Evolutionary conservation across 2,329 filamentous ascomycete genomes (phyloP), one percentile per base, ranked within the genome.

Genomic region (Curvularia spicifera): DNA sequence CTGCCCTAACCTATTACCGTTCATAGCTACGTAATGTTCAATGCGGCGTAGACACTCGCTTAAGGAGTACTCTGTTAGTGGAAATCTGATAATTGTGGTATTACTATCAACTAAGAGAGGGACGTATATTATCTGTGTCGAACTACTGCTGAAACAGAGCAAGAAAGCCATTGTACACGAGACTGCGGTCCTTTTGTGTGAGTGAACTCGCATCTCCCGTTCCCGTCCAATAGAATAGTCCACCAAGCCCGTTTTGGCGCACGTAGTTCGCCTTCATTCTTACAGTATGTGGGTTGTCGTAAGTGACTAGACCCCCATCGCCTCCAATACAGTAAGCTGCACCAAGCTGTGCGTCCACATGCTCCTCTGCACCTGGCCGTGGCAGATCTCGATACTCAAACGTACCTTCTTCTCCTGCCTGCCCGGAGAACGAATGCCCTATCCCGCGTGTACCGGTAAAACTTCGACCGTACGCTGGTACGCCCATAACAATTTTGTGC

Each of bases 141-240:
- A 2, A 9, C 49, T 67, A 73, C 47, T 74, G 70, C 22, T 71
- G 72, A 51, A 75, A 75, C 42, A 89, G 71, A 2, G 81, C 83
- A 56, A 83, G 78, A 67, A 83, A 87, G 4, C 87, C 87, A 31
- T 85, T 84, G 52, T 82, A 82, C 24, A 89, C 83, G 59, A 90
- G 69, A 69, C 87, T 89, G 64, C 83, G 78, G 40, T 76, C 71
- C 53, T 76, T 75, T n/a, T 75, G 65, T 5, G 66, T 84, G 45
- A 74, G 67, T 13, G 69, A 72, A 40, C 78, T 73, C 7, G 84
- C 83, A 78, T 95, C 91, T 3, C 85, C 87, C 13, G 89, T 88
- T n/a, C 87, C 89, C 52, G 89, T 87, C 89, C 89, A 93, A 76
- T 93, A 95, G 74, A 93, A 94, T 8, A 95, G 77, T 0, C 91